Base-by-base conservation (phyloP, 768 basidiomycete genomes). In the Tricholoma matsutake region DNA sequence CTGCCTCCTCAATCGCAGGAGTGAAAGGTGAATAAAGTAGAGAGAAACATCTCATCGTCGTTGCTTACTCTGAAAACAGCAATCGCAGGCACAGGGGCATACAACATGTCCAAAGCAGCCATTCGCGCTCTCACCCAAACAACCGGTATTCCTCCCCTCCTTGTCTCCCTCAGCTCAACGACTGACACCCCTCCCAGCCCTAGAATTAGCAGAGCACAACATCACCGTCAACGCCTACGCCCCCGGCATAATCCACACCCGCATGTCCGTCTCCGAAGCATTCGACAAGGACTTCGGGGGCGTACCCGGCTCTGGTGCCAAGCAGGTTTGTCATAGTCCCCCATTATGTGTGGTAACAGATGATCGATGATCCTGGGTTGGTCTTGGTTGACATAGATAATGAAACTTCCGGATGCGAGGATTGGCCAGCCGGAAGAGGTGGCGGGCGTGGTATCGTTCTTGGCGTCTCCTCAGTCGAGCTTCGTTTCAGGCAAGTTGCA, bases 151-250 rank as follows among this genome's bases (percentile, higher is more conserved):
- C 43, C 56, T 14, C 41, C 41, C 9, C 31, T 29, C 29, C 54
- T n/a, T 25, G n/a, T 13, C 55, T 53, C 28, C 16, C 22, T 25
- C 5, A 51, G 32, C 32, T 28, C 58, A 20, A 54, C 22, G 22
- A 25, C 22, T 18, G 10, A 13, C n/a, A 35, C 13, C 34, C 64
- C 64, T 69, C 18, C 18, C 66, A 68, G 70, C 71, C 14, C 57
- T 57, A 9, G 78, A 80, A 61, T 66, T 76, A n/a, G 32, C 31
- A 25, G 54, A 55, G 5, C 32, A 55, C 37, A 62, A 66, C 8
- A 78, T 79, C 32, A 77, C 76, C 0, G 79, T 77, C 4, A 79
- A 79, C 54, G 68, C 75, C 1, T 79, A 81, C 58, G 74, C 76
- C 1, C 79, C 79, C 0, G 75, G 76, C 3, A 37, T 55, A 11